A percentile compares a stretch with the other conserved stretches of the same genome.
These are phyloP conservation scores for Cyclotella choctawhatcheeana DNA, from an alignment of 108 stramenopile species.

Conservation along the genomic window DNA sequence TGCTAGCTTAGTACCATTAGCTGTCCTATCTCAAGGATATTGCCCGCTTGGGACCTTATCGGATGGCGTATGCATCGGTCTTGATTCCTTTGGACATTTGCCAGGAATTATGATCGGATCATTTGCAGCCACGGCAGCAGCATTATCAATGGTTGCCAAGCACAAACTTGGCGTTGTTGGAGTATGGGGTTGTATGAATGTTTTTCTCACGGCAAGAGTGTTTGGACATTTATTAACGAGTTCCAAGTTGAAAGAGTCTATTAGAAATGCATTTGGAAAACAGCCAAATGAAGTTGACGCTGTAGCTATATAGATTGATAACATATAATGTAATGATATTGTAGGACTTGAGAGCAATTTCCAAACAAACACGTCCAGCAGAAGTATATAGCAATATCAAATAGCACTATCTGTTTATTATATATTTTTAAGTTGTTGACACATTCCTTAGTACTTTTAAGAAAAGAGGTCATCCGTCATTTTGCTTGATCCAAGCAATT, in stretches of 20 bases:
- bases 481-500: slow-evolving; percentile 73
- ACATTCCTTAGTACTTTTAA: slow-evolving; percentile 35
- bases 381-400: too few species aligned
- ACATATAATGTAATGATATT: slow-evolving; percentile 5
- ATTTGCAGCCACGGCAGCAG: slow-evolving; percentile 16
- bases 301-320: neutral
- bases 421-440: neutral
- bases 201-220: slow-evolving; percentile 26
- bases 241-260: slow-evolving; percentile 18
- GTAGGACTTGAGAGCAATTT: neutral
- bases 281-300: neutral
- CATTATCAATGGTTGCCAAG: slow-evolving; percentile 13
- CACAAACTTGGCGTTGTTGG: slow-evolving; percentile 24
- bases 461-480: slow-evolving; percentile 80
- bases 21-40: slow-evolving; percentile 34
- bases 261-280: slow-evolving; percentile 17
- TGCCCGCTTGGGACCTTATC: slow-evolving; percentile 32
- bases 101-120: slow-evolving; percentile 35
- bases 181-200: slow-evolving; percentile 44
- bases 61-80: slow-evolving; percentile 36
- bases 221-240: slow-evolving; percentile 26
- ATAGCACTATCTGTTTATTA: neutral
- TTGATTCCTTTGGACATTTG: slow-evolving; percentile 30
- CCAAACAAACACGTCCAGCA: too few species aligned
- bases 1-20: slow-evolving; percentile 26